These are phyloP conservation scores for Corymbia citriodora DNA, from an alignment of 441 rosid species.

Conservation along the genomic window DNA sequence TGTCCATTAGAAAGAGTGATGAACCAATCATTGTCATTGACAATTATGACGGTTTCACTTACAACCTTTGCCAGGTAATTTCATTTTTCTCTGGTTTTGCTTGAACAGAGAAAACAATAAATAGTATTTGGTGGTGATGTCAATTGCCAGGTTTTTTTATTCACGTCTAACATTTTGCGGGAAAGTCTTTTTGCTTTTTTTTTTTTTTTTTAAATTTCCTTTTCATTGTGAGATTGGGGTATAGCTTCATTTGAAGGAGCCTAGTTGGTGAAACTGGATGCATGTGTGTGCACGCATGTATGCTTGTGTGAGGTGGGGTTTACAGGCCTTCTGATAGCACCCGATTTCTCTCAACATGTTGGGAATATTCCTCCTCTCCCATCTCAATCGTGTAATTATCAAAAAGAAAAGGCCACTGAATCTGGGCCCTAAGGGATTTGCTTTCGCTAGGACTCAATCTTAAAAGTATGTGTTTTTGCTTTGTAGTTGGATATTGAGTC, in stretches of 20 bases:
- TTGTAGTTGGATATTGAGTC: background rate
- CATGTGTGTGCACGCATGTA: background rate
- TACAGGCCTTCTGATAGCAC: background rate
- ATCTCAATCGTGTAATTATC: background rate
- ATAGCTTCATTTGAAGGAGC: background rate
- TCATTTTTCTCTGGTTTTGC: background rate
- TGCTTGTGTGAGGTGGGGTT: background rate
- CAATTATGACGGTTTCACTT: constrained; percentile 95
- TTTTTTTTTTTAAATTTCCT: too few species aligned
- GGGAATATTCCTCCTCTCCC: background rate
- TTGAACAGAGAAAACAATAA: background rate
- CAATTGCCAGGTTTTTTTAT: background rate
- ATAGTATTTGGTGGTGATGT: background rate
- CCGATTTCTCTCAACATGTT: background rate
- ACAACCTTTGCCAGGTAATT: constrained; percentile 88
- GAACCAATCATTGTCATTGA: constrained; percentile 79
- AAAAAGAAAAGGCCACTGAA: background rate
- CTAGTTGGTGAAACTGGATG: background rate
- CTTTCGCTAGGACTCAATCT: background rate
- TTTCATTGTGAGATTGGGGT: background rate
- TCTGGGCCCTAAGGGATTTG: background rate
- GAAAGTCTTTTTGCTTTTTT: background rate
- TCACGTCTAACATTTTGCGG: background rate
- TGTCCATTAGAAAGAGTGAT: constrained; percentile 11
- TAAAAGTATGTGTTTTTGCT: background rate